Percentiles rank a stretch among this genome's conserved stretches.
phyloP scores from a whole-genome alignment of 768 basidiomycete species.

The Hirschioporus abietinus region DNA sequence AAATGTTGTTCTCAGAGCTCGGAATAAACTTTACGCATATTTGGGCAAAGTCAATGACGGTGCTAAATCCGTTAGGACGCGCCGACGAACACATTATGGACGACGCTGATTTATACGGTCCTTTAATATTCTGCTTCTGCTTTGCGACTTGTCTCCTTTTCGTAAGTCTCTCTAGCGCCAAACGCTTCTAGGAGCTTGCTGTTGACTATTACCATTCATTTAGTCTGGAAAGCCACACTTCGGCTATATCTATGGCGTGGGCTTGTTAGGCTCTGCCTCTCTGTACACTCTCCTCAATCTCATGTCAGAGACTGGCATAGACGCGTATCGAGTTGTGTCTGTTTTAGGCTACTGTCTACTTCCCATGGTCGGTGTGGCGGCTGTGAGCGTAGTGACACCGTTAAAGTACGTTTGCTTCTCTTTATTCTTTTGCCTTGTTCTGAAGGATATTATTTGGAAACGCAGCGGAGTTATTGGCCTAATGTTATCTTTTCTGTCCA shows the following conservation, averaged over 20 bases:
- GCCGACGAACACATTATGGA: conserved; percentile 97
- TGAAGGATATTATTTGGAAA: conserved; percentile 8
- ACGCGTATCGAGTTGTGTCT: conserved; percentile 90
- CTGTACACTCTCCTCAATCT: conserved; percentile 94
- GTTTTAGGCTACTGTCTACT: conserved; percentile 95
- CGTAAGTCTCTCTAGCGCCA: conserved; percentile 44
- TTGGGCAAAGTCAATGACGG: conserved; percentile 87
- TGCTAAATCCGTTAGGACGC: conserved; percentile 83
- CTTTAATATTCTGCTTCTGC: conserved; percentile 90
- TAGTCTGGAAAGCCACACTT: conserved; percentile 99
- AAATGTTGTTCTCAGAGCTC: conserved; percentile 53
- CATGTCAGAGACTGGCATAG: conserved; percentile 94
- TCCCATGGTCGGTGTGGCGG: conserved; percentile 93
- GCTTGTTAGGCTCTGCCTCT: conserved; percentile 86
- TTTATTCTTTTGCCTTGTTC: conserved; percentile 7
- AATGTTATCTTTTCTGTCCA: conserved; percentile 71
- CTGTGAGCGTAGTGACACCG: conserved; percentile 78
- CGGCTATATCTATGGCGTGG: conserved; percentile 97
- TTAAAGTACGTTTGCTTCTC: conserved; percentile 64
- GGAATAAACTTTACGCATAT: conserved; percentile 99
- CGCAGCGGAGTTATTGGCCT: conserved; percentile 80
- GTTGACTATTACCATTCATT: neutral
- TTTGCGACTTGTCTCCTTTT: conserved; percentile 91
- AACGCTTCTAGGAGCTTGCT: conserved; percentile 10
- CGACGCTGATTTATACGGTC: conserved; percentile 96